Conservation (phyloP, 495 filamentous ascomycete species). For the Podospora anserina region DNA sequence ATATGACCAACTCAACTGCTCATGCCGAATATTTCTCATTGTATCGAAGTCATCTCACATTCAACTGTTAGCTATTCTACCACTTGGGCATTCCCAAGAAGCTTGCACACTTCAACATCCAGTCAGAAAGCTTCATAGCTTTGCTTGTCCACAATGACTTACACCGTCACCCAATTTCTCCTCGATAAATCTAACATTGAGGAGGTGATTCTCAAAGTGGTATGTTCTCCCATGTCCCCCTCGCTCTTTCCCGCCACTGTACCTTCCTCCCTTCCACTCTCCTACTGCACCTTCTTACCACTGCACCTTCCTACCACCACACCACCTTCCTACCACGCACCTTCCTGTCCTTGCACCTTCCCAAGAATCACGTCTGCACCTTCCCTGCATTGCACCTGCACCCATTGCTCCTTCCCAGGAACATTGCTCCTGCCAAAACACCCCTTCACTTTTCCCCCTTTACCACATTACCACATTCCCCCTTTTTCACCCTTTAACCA, state of each 20-base stretch:
- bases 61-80: too few relatives aligned
- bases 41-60: too few relatives aligned
- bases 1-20: too few relatives aligned
- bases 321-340: slow-evolving; percentile 11
- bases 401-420: slow-evolving; percentile 30
- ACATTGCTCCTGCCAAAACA: slow-evolving; percentile 14
- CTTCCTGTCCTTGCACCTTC: slow-evolving; percentile 24
- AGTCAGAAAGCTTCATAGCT: background rate
- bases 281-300: background rate
- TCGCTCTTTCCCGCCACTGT: slow-evolving; percentile 13
- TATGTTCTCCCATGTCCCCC: slow-evolving; percentile 8
- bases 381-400: slow-evolving; percentile 22
- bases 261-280: slow-evolving; percentile 9
- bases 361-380: slow-evolving; percentile 22
- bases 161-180: slow-evolving; percentile 29
- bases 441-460: slow-evolving; percentile 5
- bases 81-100: too few relatives aligned
- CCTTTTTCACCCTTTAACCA: background rate
- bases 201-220: slow-evolving; percentile 27
- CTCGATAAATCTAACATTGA: slow-evolving; percentile 37
- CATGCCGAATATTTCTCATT: too few relatives aligned
- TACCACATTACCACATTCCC: background rate
- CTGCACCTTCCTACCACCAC: slow-evolving; percentile 28
- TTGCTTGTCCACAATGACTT: slow-evolving; percentile 17
- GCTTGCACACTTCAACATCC: background rate